Conservation (phyloP, 768 basidiomycete genomes). For the Tubosaeta sp. region DNA sequence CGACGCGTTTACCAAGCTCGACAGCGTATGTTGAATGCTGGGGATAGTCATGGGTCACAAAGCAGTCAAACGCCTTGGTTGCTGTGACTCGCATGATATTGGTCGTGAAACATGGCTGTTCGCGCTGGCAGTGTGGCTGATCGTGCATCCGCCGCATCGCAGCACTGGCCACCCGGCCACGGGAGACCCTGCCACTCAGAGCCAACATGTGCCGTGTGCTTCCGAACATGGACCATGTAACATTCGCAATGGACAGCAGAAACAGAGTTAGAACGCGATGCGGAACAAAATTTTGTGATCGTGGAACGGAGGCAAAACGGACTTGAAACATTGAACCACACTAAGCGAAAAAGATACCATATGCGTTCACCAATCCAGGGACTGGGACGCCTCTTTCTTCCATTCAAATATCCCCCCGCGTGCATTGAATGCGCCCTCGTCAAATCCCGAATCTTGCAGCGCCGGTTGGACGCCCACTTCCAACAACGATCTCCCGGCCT, state of each 20-base stretch:
- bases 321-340: too few species aligned
- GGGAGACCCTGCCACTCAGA: neutral
- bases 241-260: too few species aligned
- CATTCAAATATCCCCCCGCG: conserved; percentile 36
- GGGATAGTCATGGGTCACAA: conserved; percentile 5
- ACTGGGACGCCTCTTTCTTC: conserved; percentile 17
- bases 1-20: conserved; percentile 18
- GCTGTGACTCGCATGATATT: neutral
- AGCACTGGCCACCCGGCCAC: neutral
- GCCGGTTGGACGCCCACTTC: conserved; percentile 33
- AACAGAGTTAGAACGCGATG: too few species aligned
- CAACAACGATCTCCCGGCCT: conserved; percentile 20
- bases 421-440: conserved; percentile 28
- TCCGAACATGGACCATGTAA: too few species aligned
- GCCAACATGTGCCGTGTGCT: neutral
- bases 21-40: conserved; percentile 1
- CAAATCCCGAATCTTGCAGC: conserved; percentile 33
- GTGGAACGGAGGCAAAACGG: too few species aligned
- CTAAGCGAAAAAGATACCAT: neutral
- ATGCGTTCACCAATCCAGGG: conserved; percentile 1
- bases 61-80: neutral
- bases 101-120: neutral
- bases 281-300: too few species aligned
- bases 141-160: too few species aligned
- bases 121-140: neutral